Evolutionary conservation across 2,329 filamentous ascomycete genomes (phyloP).

Genomic region (Arthrinium phaeospermum): DNA sequence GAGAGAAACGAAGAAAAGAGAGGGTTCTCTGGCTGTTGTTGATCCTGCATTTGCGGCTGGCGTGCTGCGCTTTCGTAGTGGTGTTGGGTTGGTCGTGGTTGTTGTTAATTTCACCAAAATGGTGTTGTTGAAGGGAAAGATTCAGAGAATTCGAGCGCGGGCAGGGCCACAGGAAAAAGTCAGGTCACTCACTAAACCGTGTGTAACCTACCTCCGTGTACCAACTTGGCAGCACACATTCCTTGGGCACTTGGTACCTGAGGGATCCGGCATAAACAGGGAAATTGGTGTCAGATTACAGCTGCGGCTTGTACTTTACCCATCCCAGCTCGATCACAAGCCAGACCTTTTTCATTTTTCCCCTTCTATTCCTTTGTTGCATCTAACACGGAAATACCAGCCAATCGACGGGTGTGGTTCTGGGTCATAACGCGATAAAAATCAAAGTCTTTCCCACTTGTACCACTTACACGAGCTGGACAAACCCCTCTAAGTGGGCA

Average conservation of each 20-base stretch:
- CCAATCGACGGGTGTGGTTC: not conserved
- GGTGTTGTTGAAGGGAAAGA: conserved; percentile 28
- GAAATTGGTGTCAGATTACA: conserved; percentile 1
- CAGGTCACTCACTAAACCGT: conserved; percentile 1
- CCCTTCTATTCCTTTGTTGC: not conserved
- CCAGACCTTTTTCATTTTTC: not conserved
- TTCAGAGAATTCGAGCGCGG: conserved; percentile 1
- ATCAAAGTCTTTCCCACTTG: not conserved
- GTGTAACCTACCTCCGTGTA: not conserved
- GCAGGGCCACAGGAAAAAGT: conserved; percentile 10
- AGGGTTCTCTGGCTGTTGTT: conserved; percentile 50
- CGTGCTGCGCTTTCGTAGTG: conserved; percentile 23
- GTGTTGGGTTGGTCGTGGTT: conserved; percentile 25
- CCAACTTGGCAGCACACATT: not conserved
- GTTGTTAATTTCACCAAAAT: conserved; percentile 28
- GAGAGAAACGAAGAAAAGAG: conserved; percentile 54
- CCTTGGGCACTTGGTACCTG: not conserved
- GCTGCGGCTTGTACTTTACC: not conserved
- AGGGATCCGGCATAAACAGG: not conserved
- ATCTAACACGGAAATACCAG: not conserved
- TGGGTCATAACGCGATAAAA: not conserved
- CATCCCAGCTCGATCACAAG: not conserved
- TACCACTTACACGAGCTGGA: not conserved
- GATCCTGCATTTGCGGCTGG: conserved; percentile 62
- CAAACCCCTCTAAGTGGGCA: conserved; percentile 1